These are phyloP conservation scores for Parathielavia hyrcaniae DNA, from an alignment of 495 filamentous ascomycete genomes.

Conservation along the genomic window DNA sequence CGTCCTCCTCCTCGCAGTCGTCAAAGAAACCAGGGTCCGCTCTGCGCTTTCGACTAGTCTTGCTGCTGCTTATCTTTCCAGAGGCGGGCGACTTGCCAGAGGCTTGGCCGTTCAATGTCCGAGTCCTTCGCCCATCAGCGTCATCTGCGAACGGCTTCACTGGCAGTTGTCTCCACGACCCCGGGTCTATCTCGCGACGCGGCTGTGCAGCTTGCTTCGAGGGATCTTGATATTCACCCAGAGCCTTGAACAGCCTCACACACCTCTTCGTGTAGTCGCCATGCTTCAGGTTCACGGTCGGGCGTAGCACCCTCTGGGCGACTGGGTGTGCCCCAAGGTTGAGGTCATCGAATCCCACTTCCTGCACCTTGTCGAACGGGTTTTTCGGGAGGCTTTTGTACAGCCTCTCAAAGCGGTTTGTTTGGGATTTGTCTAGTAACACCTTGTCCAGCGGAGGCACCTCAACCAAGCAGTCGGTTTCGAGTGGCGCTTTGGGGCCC, in stretches of 20 bases:
- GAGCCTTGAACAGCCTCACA: conserved; percentile 38
- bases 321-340: conserved; percentile 32
- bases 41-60: conserved; percentile 4
- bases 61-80: conserved; percentile 3
- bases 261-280: conserved; percentile 43
- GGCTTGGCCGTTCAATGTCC: too few species aligned
- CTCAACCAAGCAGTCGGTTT: conserved; percentile 37
- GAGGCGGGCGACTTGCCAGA: conserved; percentile 14
- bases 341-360: conserved; percentile 32
- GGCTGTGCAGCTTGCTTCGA: conserved; percentile 22
- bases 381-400: conserved; percentile 39
- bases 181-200: conserved; percentile 29
- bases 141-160: conserved; percentile 34
- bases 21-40: conserved; percentile 2
- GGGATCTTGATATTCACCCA: conserved; percentile 32
- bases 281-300: conserved; percentile 40
- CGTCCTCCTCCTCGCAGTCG: conserved; percentile 12
- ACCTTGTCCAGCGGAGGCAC: conserved; percentile 36
- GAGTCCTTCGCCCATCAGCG: conserved; percentile 7
- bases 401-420: conserved; percentile 34
- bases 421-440: conserved; percentile 36
- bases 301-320: conserved; percentile 38
- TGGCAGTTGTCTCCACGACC: conserved; percentile 29
- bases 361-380: conserved; percentile 25
- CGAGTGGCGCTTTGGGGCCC: conserved; percentile 18